Conservation (phyloP, 768 basidiomycete species). For the Phaffia tasmanica region DNA sequence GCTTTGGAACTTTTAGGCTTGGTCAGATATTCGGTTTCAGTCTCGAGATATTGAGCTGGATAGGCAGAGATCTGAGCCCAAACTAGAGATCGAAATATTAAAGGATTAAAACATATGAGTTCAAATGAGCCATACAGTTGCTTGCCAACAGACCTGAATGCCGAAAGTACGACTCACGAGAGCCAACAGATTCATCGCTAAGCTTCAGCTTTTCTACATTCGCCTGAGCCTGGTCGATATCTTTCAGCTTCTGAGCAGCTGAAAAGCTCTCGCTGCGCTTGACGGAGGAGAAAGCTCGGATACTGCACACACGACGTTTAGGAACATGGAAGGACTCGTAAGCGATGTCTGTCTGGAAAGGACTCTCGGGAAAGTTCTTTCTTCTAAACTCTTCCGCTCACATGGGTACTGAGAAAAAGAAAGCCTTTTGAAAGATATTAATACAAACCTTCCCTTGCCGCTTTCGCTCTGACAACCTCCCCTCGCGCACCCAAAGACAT, state of each 20-base stretch:
- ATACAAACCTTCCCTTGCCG: conserved; percentile 52
- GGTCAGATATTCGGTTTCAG: conserved; percentile 28
- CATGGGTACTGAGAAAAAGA: neutral
- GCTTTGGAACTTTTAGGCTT: conserved; percentile 19
- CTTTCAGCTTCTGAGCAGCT: conserved; percentile 30
- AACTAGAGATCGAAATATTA: neutral
- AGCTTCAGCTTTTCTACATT: conserved; percentile 30
- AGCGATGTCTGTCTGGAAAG: neutral
- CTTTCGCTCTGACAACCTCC: conserved; percentile 59
- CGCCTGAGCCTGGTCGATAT: conserved; percentile 28
- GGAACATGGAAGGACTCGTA: neutral
- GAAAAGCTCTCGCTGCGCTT: conserved; percentile 66
- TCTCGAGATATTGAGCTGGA: conserved; percentile 29
- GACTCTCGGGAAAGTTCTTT: neutral
- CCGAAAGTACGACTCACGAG: neutral
- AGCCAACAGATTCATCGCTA: conserved; percentile 1
- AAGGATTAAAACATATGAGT: neutral
- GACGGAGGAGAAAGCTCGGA: conserved; percentile 71
- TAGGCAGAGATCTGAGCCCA: conserved; percentile 21
- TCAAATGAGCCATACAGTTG: neutral
- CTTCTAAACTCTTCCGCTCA: too few relatives aligned
- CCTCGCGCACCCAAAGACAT: conserved; percentile 71
- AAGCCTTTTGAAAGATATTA: neutral
- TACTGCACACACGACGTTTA: conserved; percentile 40
- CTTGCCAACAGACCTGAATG: neutral